Percentiles rank a stretch among this genome's conserved stretches.
phyloP scores from a whole-genome alignment of 202 grass and related monocot species.

The Zizania palustris region DNA sequence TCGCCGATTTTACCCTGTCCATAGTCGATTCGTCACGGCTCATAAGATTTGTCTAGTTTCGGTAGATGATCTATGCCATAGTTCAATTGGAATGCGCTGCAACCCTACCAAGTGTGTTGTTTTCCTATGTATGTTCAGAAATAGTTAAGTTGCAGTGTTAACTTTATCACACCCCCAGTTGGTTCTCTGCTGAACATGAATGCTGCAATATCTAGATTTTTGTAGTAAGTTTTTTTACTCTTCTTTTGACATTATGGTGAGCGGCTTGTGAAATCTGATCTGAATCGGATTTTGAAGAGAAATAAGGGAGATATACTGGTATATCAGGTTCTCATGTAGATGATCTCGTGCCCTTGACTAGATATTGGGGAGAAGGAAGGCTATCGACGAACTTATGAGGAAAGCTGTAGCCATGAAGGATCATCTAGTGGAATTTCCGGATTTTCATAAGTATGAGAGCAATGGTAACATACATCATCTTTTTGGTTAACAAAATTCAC shows the following conservation, averaged over 20 bases:
- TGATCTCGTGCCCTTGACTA: slow-evolving; percentile 39
- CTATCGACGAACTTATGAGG: slow-evolving; percentile 57
- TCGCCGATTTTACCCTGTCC: background rate
- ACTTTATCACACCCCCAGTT: background rate
- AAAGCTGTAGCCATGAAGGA: slow-evolving; percentile 61
- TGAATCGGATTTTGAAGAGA: background rate
- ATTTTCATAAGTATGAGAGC: slow-evolving; percentile 63
- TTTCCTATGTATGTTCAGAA: background rate
- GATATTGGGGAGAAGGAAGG: slow-evolving; percentile 69
- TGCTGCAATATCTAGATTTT: background rate
- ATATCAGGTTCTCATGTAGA: slow-evolving; percentile 16
- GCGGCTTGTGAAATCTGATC: background rate
- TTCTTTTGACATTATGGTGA: background rate
- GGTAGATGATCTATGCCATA: background rate
- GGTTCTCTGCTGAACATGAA: background rate
- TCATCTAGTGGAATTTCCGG: slow-evolving; percentile 62
- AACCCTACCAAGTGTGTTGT: background rate
- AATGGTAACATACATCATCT: slow-evolving; percentile 51
- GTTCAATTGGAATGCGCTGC: background rate
- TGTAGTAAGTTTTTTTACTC: background rate
- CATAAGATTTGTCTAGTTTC: background rate
- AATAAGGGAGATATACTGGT: background rate
- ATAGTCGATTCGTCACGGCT: background rate
- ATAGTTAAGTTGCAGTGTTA: background rate
- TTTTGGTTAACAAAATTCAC: background rate